Conservation (phyloP, 352 stramenopile species). For the Phytopythium kandeliae region DNA sequence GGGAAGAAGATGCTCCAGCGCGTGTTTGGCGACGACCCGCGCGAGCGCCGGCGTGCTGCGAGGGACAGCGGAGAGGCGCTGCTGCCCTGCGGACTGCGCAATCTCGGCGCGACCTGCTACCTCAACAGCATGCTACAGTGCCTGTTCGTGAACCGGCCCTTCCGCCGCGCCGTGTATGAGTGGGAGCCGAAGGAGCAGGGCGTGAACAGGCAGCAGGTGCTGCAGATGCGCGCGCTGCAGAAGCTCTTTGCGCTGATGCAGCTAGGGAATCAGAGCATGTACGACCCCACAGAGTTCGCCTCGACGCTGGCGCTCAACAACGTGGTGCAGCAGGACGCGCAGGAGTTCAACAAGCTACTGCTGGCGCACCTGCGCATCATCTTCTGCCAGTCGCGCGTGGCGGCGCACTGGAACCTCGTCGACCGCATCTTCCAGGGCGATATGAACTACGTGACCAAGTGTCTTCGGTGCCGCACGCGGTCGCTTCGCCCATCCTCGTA, state of each 20-base stretch:
- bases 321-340: slow-evolving; percentile 82
- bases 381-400: slow-evolving; percentile 57
- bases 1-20: slow-evolving; percentile 38
- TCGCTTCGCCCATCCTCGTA: slow-evolving; percentile 66
- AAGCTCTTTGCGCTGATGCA: slow-evolving; percentile 85
- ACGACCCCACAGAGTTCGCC: slow-evolving; percentile 76
- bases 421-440: slow-evolving; percentile 75
- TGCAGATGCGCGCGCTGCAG: slow-evolving; percentile 77
- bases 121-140: slow-evolving; percentile 87
- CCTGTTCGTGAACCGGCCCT: slow-evolving; percentile 65
- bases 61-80: not conserved
- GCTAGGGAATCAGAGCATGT: slow-evolving; percentile 55
- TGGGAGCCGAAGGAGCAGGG: slow-evolving; percentile 62
- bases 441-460: slow-evolving; percentile 85
- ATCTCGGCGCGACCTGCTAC: slow-evolving; percentile 86
- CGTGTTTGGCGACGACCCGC: slow-evolving; percentile 64
- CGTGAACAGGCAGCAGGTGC: slow-evolving; percentile 39
- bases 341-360: slow-evolving; percentile 88
- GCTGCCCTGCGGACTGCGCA: slow-evolving; percentile 65
- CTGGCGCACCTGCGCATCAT: slow-evolving; percentile 73
- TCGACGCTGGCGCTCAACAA: slow-evolving; percentile 75
- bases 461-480: slow-evolving; percentile 56
- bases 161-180: slow-evolving; percentile 73
- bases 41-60: slow-evolving; percentile 29
- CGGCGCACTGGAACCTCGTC: slow-evolving; percentile 56